Evolutionary conservation across 192 early-diverging fungal species (phyloP), one percentile per base, ranked within the genome.

Genomic region (Gamsiella multidivaricata): DNA sequence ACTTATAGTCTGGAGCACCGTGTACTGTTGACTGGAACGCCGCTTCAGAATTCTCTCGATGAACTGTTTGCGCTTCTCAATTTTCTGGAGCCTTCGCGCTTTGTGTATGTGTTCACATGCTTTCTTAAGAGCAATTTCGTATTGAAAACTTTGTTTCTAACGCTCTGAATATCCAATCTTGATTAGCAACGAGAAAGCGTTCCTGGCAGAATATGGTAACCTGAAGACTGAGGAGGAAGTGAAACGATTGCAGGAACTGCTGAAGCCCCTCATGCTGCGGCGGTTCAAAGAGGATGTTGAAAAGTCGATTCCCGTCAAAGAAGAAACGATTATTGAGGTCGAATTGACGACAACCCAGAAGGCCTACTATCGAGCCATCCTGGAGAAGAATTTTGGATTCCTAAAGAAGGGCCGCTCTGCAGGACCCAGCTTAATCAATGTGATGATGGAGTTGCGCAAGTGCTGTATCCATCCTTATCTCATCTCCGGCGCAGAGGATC

Each of bases 281-380:
- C 87, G 94, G 9, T 87, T 95, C 79, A 95, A 95, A 71, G 93
- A 95, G 80, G 93, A 95, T 80, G 94, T 95, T 7, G 94, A 95
- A 75, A 93, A 91, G 62, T 88, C 88, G 5, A 93, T 95, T 66
- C 94, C 94, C 2, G 88, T 94, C 59, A 95, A 95, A 65, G 94
- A 94, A 78, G 94, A 95, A 69, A 94, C 93, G n/a, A 89, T 95
- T 26, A 88, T 95, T 32, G 93, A 94, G 80, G 93, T 94, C 26
- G 91, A 94, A 66, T 69, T 95, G n/a, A 94, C 94, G 15, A 90
- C 88, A 1, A 86, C 89, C 26, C 94, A 95, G 57, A 94, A 94
- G 74, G 91, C 92, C 71, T 94, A 89, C 82, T 95, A 95, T 68
- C 80, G 92, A 17, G 94, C 94, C 11, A 94, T 95, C 69, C 65